Evolutionary conservation across 2,329 filamentous ascomycete species (phyloP), one percentile per base, ranked within the genome.

Genomic region (Colletotrichum cereale): DNA sequence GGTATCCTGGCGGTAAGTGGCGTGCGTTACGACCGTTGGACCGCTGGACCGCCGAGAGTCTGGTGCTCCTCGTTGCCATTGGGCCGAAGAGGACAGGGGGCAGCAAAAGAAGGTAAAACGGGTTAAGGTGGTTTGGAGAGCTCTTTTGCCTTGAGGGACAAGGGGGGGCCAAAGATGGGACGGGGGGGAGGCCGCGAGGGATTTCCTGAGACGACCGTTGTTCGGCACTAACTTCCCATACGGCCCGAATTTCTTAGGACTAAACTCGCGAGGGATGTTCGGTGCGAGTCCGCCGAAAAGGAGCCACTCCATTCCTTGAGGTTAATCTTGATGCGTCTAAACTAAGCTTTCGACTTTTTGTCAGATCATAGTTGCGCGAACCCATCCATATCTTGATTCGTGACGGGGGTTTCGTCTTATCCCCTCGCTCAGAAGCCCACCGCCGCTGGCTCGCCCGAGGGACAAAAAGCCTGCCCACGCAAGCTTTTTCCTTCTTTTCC

Each of bases 191-290:
- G n/a, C n/a, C n/a, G 42, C 42, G 34, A 29, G 21, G 63, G 31
- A 16, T 44, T 42, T 58, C 55, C 58, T 63, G 68, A 71, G 57
- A 68, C 58, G 65, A 68, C 68, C 68, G 58, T 55, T 68, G 65
- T 47, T 68, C 68, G 68, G 58, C 68, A 64, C 65, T 55, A 58
- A 44, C 42, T 71, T 68, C 65, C 65, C 65, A 26, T n/a, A 31
- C 24, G 21, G n/a, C 10, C 16, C 7, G 42, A 38, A 12, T 24
- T 8, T n/a, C 21, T 62, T 62, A n/a, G 56, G 50, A 36, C 65
- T 18, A 29, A 42, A 12, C 18, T 11, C 14, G 36, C 34, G 34
- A 47, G 64, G 44, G 57, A n/a, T 58, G 24, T 47, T 68, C 58
- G 58, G 68, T 21, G 42, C 68, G 53, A 68, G 52, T 11, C 36